A percentile compares a stretch with the other conserved stretches of the same genome.
phyloP scores from a whole-genome alignment of 805 yeast genomes.

The Alloascoidea hylecoeti region DNA sequence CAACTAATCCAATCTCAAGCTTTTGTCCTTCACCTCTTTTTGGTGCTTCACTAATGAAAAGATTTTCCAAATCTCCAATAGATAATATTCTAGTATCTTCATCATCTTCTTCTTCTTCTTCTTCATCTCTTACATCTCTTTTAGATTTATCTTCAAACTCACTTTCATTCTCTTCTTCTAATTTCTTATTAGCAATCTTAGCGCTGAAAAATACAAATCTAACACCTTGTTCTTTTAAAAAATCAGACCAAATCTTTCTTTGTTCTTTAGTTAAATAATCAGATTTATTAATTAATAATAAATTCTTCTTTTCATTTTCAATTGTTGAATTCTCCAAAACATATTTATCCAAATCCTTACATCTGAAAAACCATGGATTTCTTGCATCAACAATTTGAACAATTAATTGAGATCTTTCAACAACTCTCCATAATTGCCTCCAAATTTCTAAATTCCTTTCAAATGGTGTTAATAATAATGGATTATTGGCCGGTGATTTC shows the following conservation, averaged over 20 bases:
- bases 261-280: constrained; percentile 72
- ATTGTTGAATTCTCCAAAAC: constrained; percentile 43
- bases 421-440: constrained; percentile 97
- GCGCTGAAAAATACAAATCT: constrained; percentile 91
- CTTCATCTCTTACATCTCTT: constrained; percentile 9
- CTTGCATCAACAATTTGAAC: constrained; percentile 98
- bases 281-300: constrained; percentile 84
- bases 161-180: constrained; percentile 15
- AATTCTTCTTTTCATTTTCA: constrained; percentile 59
- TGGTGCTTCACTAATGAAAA: constrained; percentile 75
- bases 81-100: constrained; percentile 57
- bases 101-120: constrained; percentile 15
- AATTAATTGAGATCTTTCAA: constrained; percentile 84
- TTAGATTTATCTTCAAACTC: constrained; percentile 7
- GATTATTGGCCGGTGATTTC: constrained; percentile 16
- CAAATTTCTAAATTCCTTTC: constrained; percentile 96
- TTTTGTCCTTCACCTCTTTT: constrained; percentile 38
- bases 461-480: constrained; percentile 84
- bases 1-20: constrained; percentile 88
- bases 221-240: constrained; percentile 55
- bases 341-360: constrained; percentile 74
- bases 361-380: constrained; percentile 82
- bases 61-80: constrained; percentile 72
- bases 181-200: constrained; percentile 59
- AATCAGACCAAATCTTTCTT: constrained; percentile 77